phyloP scores from a whole-genome alignment of 371 early-diverging fungal species.

The Mortierella sp. region DNA sequence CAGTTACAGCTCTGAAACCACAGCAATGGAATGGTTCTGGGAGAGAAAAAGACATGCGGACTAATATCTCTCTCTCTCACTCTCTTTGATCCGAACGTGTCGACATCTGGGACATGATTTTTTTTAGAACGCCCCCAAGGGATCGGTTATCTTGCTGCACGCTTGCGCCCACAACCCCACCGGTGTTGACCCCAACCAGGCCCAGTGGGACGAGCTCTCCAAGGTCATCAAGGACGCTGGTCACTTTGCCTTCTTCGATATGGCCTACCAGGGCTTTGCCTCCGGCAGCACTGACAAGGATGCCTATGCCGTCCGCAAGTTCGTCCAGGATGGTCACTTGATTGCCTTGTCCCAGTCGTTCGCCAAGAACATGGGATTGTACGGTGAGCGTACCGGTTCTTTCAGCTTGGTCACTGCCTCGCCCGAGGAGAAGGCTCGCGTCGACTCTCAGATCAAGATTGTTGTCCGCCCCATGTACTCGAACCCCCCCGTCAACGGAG shows the following conservation, averaged over 20 bases:
- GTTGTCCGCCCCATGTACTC: conserved; percentile 98
- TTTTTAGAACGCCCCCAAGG: conserved; percentile 79
- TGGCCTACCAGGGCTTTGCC: conserved; percentile 99
- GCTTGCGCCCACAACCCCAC: conserved; percentile 99
- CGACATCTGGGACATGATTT: too few species aligned
- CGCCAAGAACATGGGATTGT: conserved; percentile 99
- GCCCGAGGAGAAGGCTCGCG: conserved; percentile 83
- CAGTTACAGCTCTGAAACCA: too few species aligned
- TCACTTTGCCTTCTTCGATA: conserved; percentile 96
- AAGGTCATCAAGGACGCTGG: conserved; percentile 81
- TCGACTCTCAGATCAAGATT: conserved; percentile 95
- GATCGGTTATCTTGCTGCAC: conserved; percentile 93
- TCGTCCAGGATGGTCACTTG: conserved; percentile 83
- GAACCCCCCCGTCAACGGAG: conserved; percentile 96
- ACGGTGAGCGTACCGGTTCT: conserved; percentile 98
- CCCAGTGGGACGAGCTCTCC: conserved; percentile 94
- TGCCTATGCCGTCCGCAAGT: conserved; percentile 95
- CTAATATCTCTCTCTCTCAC: background rate
- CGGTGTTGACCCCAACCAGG: conserved; percentile 95
- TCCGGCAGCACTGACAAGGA: conserved; percentile 92
- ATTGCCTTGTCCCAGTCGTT: conserved; percentile 95
- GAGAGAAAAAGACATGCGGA: too few species aligned
- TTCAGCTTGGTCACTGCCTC: conserved; percentile 88
- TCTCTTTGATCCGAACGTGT: conserved; percentile 7
- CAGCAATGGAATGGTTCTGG: too few species aligned